Percentiles rank a stretch among this genome's conserved stretches.
phyloP scores from a whole-genome alignment of 768 basidiomycete species.

The Mycena epipterygia region DNA sequence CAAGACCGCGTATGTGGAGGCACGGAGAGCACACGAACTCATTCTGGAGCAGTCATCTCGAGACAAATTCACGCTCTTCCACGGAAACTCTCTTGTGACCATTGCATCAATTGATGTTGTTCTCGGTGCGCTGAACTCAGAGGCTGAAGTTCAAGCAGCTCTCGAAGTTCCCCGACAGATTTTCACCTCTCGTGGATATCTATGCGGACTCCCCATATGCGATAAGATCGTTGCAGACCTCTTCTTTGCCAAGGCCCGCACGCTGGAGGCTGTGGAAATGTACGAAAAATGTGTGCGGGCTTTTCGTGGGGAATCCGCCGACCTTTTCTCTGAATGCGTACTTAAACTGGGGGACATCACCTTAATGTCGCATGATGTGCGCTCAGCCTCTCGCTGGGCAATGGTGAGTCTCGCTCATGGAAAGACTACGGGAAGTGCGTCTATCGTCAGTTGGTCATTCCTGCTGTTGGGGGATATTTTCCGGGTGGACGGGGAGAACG shows the following conservation, averaged over 20 bases:
- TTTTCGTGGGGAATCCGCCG: neutral
- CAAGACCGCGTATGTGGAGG: neutral
- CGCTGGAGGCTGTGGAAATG: neutral
- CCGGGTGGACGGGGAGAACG: neutral
- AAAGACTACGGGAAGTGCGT: neutral
- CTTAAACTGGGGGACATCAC: neutral
- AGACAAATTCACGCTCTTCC: neutral
- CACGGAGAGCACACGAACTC: neutral
- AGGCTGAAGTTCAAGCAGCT: neutral
- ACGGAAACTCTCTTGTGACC: neutral
- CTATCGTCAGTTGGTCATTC: neutral
- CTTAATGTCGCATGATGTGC: neutral
- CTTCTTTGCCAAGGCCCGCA: neutral
- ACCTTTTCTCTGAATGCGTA: neutral
- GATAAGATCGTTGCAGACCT: slow-evolving; percentile 3
- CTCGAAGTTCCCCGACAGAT: slow-evolving; percentile 12
- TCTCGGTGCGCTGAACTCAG: neutral
- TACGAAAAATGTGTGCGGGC: neutral
- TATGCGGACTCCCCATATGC: neutral
- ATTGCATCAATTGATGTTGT: neutral
- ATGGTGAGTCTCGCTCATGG: neutral
- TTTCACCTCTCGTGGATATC: neutral
- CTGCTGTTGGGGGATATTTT: neutral
- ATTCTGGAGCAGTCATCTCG: neutral
- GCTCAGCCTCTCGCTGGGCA: neutral